Base-by-base conservation (phyloP, 2,329 filamentous ascomycete genomes). In the Pseudogymnoascus destructans region DNA sequence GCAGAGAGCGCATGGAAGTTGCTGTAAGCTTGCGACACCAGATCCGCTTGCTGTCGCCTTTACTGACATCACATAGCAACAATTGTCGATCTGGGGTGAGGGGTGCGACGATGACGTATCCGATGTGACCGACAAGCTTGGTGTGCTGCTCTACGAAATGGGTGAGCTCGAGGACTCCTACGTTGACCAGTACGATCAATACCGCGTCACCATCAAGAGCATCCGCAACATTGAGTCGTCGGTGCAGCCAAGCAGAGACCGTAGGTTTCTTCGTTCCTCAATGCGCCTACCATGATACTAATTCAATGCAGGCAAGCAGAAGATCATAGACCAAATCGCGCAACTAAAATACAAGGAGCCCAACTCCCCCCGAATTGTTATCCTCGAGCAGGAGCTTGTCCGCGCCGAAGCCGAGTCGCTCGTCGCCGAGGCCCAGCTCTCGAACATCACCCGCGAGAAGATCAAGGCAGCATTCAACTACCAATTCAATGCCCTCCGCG, bases 321-420 rank as follows among this genome's bases (percentile, higher is more conserved):
- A 97, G 77, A 97, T 98, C 70, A 95, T 89, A 67, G 93, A 98
- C 71, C 89, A 97, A 71, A 98, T 98, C 67, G 92, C 93, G 56
- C 92, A 97, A 73, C 82, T 98, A 68, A 98, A 98, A 75, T 98
- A 97, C 83, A 98, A 98, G 78, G 93, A 98, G 74, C 93, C 93
- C 65, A 95, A 95, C 77, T 96, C 91, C 33, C 91, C 92, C 63
- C 93, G 90, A 76, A 96, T 98, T 66, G 90, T 96, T 59, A 91
- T 98, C 38, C 85, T 98, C 58, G 93, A 98, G 75, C 93, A 98
- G 74, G 93, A 98, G 74, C 87, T 98, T 60, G 93, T 98, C 66
- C 91, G 93, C 67, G 93, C 93, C 65, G 93, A 98, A 74, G 93
- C 93, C 67, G 93, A 98, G 73, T 97, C 93, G n/a, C 84, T 98